Percentiles rank a stretch among this genome's conserved stretches.
Conservation (phyloP, 805 yeast species). For the Lachancea quebecensis region DNA sequence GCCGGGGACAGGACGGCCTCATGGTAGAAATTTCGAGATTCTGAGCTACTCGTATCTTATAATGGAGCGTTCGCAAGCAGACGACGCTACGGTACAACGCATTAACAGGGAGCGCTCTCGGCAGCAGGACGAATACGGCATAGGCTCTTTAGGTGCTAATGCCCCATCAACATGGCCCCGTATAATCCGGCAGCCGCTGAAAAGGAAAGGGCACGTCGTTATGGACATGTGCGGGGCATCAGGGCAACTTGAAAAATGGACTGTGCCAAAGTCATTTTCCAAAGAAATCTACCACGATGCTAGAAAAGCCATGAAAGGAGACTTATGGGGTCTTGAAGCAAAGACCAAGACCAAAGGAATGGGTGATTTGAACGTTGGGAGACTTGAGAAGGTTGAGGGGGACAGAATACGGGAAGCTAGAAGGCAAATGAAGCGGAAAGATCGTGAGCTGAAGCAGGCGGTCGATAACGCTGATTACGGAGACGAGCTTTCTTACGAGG, state of each 20-base stretch:
- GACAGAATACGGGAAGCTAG: conserved; percentile 17
- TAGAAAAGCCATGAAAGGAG: conserved; percentile 77
- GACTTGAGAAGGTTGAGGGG: conserved; percentile 23
- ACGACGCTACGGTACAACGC: conserved; percentile 33
- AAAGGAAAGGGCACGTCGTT: conserved; percentile 75
- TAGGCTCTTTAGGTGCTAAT: conserved; percentile 22
- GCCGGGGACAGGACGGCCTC: conserved; percentile 73
- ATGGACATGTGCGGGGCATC: conserved; percentile 73
- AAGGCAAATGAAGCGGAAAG: conserved; percentile 14
- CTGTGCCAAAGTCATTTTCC: conserved; percentile 70
- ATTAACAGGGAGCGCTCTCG: conserved; percentile 39
- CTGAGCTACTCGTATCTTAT: conserved; percentile 72
- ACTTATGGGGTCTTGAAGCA: conserved; percentile 73
- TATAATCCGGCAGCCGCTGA: conserved; percentile 60
- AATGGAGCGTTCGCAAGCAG: conserved; percentile 50
- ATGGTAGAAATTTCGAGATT: conserved; percentile 61
- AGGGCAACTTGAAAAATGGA: conserved; percentile 83
- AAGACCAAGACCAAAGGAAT: conserved; percentile 40
- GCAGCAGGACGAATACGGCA: conserved; percentile 12
- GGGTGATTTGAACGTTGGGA: conserved; percentile 20
- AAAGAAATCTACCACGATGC: conserved; percentile 82
- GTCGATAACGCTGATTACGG: conserved; percentile 13
- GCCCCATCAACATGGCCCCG: conserved; percentile 56
- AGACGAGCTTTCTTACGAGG: conserved; percentile 4
- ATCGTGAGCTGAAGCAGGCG: conserved; percentile 15